Evolutionary conservation across 176 grass and related monocot genomes (phyloP).

Genomic region (Phoenix roebelenii): DNA sequence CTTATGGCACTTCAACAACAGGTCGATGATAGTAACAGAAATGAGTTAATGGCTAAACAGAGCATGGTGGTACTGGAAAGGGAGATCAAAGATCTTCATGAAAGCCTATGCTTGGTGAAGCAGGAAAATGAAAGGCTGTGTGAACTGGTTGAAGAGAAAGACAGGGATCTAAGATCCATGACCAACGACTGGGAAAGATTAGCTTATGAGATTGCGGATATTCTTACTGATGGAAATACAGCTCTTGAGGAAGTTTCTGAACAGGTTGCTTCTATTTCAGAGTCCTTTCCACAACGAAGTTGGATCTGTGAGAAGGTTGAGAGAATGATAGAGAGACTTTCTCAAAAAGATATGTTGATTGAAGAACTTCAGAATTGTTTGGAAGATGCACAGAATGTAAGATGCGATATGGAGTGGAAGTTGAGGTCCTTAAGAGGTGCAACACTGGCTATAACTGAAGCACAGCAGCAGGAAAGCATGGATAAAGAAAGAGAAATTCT

Average conservation of each 20-base stretch:
- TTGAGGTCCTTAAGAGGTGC: constrained; percentile 82
- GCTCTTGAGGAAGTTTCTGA: constrained; percentile 64
- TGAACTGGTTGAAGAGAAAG: constrained; percentile 38
- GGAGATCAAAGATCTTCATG: constrained; percentile 40
- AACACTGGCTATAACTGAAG: constrained; percentile 71
- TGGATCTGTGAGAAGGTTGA: constrained; percentile 58
- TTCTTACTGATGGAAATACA: constrained; percentile 56
- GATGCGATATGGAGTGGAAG: constrained; percentile 69
- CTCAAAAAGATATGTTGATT: constrained; percentile 71
- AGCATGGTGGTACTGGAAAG: constrained; percentile 30
- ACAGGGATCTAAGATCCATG: constrained; percentile 42
- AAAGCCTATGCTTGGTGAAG: constrained; percentile 32
- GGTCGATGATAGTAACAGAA: constrained; percentile 39
- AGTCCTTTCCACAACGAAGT: constrained; percentile 46
- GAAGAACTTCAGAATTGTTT: constrained; percentile 71
- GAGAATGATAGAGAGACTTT: constrained; percentile 54
- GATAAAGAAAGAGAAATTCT: constrained; percentile 57
- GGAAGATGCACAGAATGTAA: constrained; percentile 67
- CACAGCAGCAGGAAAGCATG: constrained; percentile 61
- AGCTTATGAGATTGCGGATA: constrained; percentile 62
- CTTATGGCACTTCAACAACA: constrained; percentile 41
- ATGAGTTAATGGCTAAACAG: constrained; percentile 38
- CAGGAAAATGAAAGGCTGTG: constrained; percentile 39
- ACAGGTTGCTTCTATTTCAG: constrained; percentile 41
- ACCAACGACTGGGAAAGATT: constrained; percentile 56